phyloP scores from a whole-genome alignment of 139 green algal species.

The Volvox reticuliferus region DNA sequence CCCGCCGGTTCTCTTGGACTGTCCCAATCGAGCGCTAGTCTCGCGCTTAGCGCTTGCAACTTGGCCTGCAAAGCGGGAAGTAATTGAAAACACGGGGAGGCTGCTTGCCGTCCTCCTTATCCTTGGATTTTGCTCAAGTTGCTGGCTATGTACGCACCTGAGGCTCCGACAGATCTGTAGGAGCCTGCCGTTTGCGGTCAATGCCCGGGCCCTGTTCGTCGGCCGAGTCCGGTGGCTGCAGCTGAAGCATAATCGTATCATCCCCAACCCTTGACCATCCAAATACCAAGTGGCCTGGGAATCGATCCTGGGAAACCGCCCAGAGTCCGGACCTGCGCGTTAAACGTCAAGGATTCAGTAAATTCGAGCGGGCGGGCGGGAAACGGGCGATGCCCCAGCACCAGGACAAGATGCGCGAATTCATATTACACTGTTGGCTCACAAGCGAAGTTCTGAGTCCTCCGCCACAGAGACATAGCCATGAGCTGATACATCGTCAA shows the following conservation, averaged over 20 bases:
- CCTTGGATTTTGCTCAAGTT: not conserved
- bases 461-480: constrained; percentile 13
- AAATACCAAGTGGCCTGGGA: constrained; percentile 2
- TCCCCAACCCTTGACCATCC: not conserved
- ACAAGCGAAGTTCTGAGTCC: constrained; percentile 17
- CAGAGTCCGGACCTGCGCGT: constrained; percentile 25
- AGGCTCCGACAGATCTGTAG: constrained; percentile 5
- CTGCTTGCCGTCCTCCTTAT: not conserved
- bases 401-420: no score
- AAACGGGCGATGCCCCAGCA: not conserved
- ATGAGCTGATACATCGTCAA: not conserved
- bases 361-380: constrained; percentile 13
- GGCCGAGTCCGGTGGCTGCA: not conserved
- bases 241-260: not conserved
- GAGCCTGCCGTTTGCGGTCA: constrained; percentile 11
- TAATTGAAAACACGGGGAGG: not conserved
- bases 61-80: not conserved
- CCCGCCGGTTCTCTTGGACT: not conserved
- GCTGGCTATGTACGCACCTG: not conserved
- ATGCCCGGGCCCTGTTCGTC: constrained; percentile 4
- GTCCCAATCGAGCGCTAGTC: not conserved
- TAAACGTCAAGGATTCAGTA: not conserved
- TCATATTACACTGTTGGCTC: not conserved
- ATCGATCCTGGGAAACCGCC: not conserved
- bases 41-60: constrained; percentile 10